Conservation (phyloP, 345 rosid genomes). For the Triadica sebifera region DNA sequence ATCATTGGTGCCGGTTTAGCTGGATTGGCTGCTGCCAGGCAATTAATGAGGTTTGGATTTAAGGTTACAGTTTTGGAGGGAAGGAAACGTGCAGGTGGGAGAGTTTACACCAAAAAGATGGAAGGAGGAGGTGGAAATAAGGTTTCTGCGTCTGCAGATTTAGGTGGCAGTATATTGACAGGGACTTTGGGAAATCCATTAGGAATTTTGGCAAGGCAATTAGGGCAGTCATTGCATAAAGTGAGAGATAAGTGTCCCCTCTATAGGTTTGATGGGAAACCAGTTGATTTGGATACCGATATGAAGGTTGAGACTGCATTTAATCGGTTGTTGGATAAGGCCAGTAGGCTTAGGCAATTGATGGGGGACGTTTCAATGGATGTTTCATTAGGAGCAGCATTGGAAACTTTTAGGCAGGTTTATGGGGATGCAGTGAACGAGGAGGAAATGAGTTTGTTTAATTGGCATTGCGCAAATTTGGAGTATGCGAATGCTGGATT, state of each 20-base stretch:
- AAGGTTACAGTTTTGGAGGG: slow-evolving; percentile 90
- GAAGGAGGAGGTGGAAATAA: slow-evolving; percentile 63
- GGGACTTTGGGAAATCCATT: slow-evolving; percentile 93
- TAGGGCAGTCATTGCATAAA: slow-evolving; percentile 70
- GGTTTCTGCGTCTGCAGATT: slow-evolving; percentile 78
- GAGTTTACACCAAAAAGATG: slow-evolving; percentile 95
- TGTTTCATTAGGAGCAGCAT: slow-evolving; percentile 86
- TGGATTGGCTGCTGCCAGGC: slow-evolving; percentile 88
- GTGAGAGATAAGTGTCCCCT: slow-evolving; percentile 95
- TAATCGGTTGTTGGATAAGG: slow-evolving; percentile 80
- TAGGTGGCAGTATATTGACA: slow-evolving; percentile 95
- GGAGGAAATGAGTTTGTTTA: slow-evolving; percentile 78
- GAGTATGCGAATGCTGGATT: slow-evolving; percentile 96
- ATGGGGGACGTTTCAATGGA: slow-evolving; percentile 95
- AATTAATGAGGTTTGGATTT: slow-evolving; percentile 82
- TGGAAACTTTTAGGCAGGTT: slow-evolving; percentile 81
- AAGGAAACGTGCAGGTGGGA: slow-evolving; percentile 96
- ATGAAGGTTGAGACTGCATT: slow-evolving; percentile 81
- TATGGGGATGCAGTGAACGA: slow-evolving; percentile 54
- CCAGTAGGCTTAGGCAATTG: slow-evolving; percentile 82
- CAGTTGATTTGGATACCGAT: slow-evolving; percentile 71
- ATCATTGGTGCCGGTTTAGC: slow-evolving; percentile 90
- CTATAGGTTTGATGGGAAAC: slow-evolving; percentile 70
- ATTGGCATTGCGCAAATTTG: slow-evolving; percentile 96
- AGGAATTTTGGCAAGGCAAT: slow-evolving; percentile 82